These are phyloP conservation scores for Rugonectria rugulosa DNA, from an alignment of 2,329 filamentous ascomycete genomes.

Conservation along the genomic window DNA sequence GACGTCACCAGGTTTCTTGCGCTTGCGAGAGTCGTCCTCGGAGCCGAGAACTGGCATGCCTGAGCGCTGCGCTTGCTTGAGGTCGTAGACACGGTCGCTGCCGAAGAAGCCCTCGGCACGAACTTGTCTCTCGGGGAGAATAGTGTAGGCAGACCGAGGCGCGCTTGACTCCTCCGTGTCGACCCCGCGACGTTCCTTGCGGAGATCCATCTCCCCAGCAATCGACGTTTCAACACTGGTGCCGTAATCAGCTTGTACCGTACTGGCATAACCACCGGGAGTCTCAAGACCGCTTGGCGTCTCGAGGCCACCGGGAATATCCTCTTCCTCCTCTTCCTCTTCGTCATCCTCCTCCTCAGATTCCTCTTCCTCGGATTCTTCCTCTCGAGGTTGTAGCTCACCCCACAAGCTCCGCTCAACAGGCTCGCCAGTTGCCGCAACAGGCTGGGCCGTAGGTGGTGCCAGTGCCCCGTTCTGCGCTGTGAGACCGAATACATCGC, in stretches of 20 bases:
- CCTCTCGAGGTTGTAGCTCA: conserved; percentile 81
- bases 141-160: conserved; percentile 83
- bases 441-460: conserved; percentile 46
- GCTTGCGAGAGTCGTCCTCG: conserved; percentile 79
- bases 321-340: conserved; percentile 67
- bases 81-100: conserved; percentile 91
- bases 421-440: conserved; percentile 68
- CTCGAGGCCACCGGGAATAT: conserved; percentile 71
- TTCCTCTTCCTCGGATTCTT: conserved; percentile 77
- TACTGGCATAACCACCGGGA: conserved; percentile 80
- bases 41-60: conserved; percentile 78
- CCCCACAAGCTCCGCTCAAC: conserved; percentile 92
- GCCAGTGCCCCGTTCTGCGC: conserved; percentile 48
- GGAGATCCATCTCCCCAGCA: conserved; percentile 86
- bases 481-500: conserved; percentile 88
- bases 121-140: conserved; percentile 88
- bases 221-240: conserved; percentile 76
- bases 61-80: conserved; percentile 62
- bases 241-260: conserved; percentile 80
- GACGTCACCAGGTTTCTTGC: conserved; percentile 96
- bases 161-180: conserved; percentile 84
- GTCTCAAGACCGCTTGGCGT: conserved; percentile 82
- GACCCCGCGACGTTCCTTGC: conserved; percentile 81
- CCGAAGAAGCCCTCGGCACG: conserved; percentile 94
- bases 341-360: conserved; percentile 77